Evolutionary conservation across 202 grass and related monocot genomes (phyloP), one percentile per base, ranked within the genome.

Genomic region (Carex arenaria): DNA sequence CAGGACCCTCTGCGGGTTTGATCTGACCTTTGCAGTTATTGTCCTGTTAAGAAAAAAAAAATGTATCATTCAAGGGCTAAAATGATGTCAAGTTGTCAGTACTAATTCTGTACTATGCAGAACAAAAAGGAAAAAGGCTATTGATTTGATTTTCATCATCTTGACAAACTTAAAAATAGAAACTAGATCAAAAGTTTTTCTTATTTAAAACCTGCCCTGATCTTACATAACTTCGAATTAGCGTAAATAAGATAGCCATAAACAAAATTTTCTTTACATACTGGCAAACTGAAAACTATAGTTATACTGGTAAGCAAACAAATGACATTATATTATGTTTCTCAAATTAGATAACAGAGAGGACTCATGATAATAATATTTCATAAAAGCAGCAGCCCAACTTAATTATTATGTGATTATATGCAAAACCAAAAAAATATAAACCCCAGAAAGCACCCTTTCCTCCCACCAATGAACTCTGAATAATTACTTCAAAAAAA

Each of bases 41-140:
- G 15, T 70, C 62, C 80, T 82, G 47, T 19, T 20, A 53, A 55
- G 26, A 11, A 55, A 57, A 82, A 82, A 47, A 56, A 78, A n/a
- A 19, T 14, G 14, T 40, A 78, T 78, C 19, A 59, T 40, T 60
- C 17, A 60, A 78, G 51, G 7, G 22, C 2, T 56, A 4, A 56
- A 76, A 31, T 77, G 8, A 18, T 32, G 9, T 77, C 5, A 19
- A 15, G 51, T 34, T 57, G 7, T 32, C 10, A 17, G 15, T 14
- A n/a, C 13, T 20, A 69, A 69, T 69, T 66, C 34, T 42, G 19
- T 72, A 17, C 8, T 54, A 2, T 74, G 19, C 9, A 74, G 11
- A 26, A 73, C n/a, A 52, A 20, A 19, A 31, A 55, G 5, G 12
- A 17, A 75, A 2, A 28, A 5, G 23, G 5, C 12, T 31, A 55